phyloP scores from a whole-genome alignment of 768 basidiomycete genomes.

The Suillus variegatus region DNA sequence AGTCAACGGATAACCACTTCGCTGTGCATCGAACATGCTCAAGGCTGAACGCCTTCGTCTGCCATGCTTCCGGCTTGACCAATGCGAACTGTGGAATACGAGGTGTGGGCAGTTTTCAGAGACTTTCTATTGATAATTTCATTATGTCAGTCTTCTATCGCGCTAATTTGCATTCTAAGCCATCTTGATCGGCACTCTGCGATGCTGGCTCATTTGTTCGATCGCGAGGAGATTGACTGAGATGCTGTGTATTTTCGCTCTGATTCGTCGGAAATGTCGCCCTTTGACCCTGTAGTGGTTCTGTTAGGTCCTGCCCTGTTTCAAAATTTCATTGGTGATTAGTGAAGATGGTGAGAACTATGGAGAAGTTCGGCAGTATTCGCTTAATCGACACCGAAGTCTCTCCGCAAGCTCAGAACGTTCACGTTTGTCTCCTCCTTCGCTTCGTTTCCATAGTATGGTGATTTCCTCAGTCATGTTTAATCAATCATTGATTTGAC shows the following conservation, averaged over 20 bases:
- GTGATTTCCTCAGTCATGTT: neutral
- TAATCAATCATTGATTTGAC: slow-evolving; percentile 3
- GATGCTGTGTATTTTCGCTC: neutral
- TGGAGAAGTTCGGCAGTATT: slow-evolving; percentile 6
- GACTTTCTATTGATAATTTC: slow-evolving; percentile 1
- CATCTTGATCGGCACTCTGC: neutral
- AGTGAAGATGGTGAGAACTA: slow-evolving; percentile 3
- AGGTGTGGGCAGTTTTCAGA: neutral
- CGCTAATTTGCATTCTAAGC: neutral
- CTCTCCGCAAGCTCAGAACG: neutral
- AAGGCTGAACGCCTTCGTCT: neutral
- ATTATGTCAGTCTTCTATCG: slow-evolving; percentile 1
- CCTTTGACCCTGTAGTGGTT: slow-evolving; percentile 3
- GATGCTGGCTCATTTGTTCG: slow-evolving; percentile 1
- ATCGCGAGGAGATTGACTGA: slow-evolving; percentile 5
- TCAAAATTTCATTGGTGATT: neutral
- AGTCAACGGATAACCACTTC: neutral
- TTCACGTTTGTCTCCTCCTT: slow-evolving; percentile 1
- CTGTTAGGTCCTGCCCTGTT: slow-evolving; percentile 2
- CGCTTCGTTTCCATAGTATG: neutral
- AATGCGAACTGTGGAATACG: neutral
- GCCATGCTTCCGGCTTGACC: neutral
- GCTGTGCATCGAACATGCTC: slow-evolving; percentile 6
- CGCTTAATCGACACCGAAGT: slow-evolving; percentile 2
- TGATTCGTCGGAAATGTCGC: slow-evolving; percentile 2